These are phyloP conservation scores for Jamesozyma rosinii DNA, from an alignment of 805 yeast species.

Conservation along the genomic window DNA sequence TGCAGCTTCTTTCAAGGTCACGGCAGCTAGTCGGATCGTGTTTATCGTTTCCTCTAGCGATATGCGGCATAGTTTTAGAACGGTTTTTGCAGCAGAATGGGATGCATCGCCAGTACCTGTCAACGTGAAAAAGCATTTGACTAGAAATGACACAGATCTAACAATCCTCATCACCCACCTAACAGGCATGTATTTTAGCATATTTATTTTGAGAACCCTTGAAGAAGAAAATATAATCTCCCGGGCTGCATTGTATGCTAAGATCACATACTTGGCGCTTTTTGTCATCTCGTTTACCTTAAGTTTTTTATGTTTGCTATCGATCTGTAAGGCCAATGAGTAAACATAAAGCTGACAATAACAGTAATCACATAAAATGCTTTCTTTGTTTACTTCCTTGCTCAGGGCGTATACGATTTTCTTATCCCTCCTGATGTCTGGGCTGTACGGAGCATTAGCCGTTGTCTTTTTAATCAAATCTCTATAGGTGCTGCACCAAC, in stretches of 20 bases:
- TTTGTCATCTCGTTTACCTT: conserved; percentile 61
- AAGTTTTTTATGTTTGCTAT: conserved; percentile 30
- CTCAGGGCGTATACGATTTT: conserved; percentile 30
- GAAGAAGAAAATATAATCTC: conserved; percentile 65
- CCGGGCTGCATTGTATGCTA: conserved; percentile 77
- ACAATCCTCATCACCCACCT: conserved; percentile 83
- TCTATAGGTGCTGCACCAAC: conserved; percentile 64
- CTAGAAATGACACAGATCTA: conserved; percentile 81
- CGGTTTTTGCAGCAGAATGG: conserved; percentile 36
- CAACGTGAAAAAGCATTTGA: conserved; percentile 69
- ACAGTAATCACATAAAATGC: conserved; percentile 71
- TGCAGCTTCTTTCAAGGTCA: conserved; percentile 66
- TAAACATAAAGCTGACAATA: conserved; percentile 78
- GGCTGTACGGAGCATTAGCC: conserved; percentile 26
- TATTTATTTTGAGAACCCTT: conserved; percentile 53
- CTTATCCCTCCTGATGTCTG: conserved; percentile 20
- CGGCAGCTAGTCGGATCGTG: conserved; percentile 62
- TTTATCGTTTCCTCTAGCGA: conserved; percentile 62
- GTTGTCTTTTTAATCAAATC: conserved; percentile 43
- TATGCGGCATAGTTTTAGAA: conserved; percentile 52
- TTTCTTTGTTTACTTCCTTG: conserved; percentile 49
- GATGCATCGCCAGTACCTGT: conserved; percentile 19
- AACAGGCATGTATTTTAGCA: conserved; percentile 77
- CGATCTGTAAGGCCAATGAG: conserved; percentile 64
- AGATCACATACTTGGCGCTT: conserved; percentile 67